Conservation (phyloP, 306 rosid species). For the Cucurbita ficifolia region DNA sequence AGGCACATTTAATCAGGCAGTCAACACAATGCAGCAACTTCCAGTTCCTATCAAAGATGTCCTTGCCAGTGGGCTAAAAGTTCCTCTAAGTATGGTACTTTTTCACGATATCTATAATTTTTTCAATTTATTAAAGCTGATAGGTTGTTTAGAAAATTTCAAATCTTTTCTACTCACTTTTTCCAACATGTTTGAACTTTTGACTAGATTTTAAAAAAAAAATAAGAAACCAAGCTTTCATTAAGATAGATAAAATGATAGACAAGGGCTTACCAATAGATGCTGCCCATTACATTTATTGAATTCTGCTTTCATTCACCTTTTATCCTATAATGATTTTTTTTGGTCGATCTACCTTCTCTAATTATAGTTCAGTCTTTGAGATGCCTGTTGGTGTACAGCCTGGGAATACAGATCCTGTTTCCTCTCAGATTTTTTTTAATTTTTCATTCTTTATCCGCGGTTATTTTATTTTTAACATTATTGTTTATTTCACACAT, state of each 20-base stretch:
- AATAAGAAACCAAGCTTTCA: too few species aligned
- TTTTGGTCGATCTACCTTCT: background rate
- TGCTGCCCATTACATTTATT: background rate
- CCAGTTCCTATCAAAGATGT: constrained; percentile 66
- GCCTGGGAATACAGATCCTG: background rate
- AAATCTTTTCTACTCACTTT: background rate
- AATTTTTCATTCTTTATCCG: background rate
- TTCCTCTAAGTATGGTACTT: constrained; percentile 62
- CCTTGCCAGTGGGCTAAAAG: constrained; percentile 48
- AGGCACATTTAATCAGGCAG: constrained; percentile 75
- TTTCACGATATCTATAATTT: background rate
- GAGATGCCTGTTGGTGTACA: background rate
- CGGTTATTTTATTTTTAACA: background rate
- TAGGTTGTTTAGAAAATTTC: background rate
- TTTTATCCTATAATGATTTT: background rate
- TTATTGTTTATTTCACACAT: background rate
- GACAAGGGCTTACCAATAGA: too few species aligned
- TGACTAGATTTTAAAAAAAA: too few species aligned
- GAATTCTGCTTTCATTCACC: background rate
- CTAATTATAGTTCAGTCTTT: background rate
- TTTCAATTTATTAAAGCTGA: background rate
- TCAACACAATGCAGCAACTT: constrained; percentile 57
- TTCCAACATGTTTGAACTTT: background rate
- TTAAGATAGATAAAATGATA: too few species aligned
- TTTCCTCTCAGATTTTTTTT: background rate